phyloP scores from a whole-genome alignment of 169 alveolate genomes.

The Cryptosporidium ubiquitum region DNA sequence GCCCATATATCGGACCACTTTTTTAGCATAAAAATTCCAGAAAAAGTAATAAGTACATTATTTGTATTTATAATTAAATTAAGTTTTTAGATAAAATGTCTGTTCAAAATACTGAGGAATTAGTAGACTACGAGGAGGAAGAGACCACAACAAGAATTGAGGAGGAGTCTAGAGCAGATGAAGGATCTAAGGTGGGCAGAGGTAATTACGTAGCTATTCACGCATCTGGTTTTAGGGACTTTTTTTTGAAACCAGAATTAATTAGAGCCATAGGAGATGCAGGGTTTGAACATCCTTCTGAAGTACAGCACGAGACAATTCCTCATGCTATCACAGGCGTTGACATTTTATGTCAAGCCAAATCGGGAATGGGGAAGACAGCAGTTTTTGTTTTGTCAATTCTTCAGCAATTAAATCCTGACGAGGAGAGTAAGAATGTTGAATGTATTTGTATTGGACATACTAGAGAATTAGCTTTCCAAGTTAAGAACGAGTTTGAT shows the following conservation, averaged over 20 bases:
- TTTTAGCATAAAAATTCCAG: not conserved
- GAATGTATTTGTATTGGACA: conserved; percentile 95
- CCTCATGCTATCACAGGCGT: conserved; percentile 98
- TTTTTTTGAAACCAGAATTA: conserved; percentile 96
- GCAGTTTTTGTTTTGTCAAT: conserved; percentile 99
- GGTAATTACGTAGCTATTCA: conserved; percentile 91
- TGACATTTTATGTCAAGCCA: conserved; percentile 99
- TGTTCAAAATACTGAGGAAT: conserved; percentile 65
- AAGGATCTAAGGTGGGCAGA: conserved; percentile 82
- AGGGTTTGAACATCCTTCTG: conserved; percentile 99
- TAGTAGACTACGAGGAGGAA: conserved; percentile 74
- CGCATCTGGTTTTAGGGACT: conserved; percentile 95
- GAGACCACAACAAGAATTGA: conserved; percentile 68
- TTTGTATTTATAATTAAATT: not conserved
- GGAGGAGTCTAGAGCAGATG: conserved; percentile 50
- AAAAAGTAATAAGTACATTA: not conserved
- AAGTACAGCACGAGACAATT: conserved; percentile 98
- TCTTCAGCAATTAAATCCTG: conserved; percentile 94
- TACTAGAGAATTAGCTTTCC: conserved; percentile 99
- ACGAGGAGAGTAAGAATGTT: conserved; percentile 86
- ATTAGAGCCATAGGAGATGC: conserved; percentile 96
- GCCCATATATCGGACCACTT: not conserved
- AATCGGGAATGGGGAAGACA: conserved; percentile 99
- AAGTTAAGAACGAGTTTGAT: conserved; percentile 98
- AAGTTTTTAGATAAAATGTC: conserved; percentile 4